Evolutionary conservation across 495 filamentous ascomycete species (phyloP).

Genomic region (Lophiostoma macrostomum): DNA sequence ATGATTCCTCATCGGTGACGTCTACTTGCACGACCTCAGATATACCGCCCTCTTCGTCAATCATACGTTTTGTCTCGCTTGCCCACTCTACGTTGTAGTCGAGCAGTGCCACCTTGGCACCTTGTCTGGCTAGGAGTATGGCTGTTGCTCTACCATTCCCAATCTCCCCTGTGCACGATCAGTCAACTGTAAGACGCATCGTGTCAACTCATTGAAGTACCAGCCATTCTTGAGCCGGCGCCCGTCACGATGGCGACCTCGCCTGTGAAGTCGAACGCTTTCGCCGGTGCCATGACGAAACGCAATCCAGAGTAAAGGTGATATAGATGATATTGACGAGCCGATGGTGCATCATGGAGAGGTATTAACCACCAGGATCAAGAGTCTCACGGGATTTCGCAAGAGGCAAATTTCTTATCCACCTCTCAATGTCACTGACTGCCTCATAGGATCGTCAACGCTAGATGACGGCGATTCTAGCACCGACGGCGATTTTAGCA

Average conservation of each 20-base stretch:
- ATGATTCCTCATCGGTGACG: slow-evolving; percentile 36
- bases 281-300: not conserved
- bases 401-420: too few relatives aligned
- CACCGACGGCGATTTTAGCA: too few relatives aligned
- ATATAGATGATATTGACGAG: too few relatives aligned
- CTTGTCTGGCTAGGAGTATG: slow-evolving; percentile 25
- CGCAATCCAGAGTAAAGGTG: too few relatives aligned
- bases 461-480: too few relatives aligned
- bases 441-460: too few relatives aligned
- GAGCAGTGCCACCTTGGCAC: slow-evolving; percentile 10
- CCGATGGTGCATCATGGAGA: too few relatives aligned
- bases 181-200: not conserved
- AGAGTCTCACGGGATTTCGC: too few relatives aligned
- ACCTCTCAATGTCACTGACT: too few relatives aligned
- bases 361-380: too few relatives aligned
- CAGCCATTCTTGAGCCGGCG: slow-evolving; percentile 1
- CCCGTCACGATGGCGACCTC: slow-evolving; percentile 12
- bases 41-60: slow-evolving; percentile 31
- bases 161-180: slow-evolving; percentile 14
- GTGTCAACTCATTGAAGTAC: not conserved
- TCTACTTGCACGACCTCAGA: slow-evolving; percentile 37
- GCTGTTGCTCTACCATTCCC: slow-evolving; percentile 24
- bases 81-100: slow-evolving; percentile 25
- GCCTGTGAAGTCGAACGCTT: slow-evolving; percentile 8
- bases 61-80: slow-evolving; percentile 23